phyloP scores from a whole-genome alignment of 306 rosid genomes.

The Acacia crassicarpa region DNA sequence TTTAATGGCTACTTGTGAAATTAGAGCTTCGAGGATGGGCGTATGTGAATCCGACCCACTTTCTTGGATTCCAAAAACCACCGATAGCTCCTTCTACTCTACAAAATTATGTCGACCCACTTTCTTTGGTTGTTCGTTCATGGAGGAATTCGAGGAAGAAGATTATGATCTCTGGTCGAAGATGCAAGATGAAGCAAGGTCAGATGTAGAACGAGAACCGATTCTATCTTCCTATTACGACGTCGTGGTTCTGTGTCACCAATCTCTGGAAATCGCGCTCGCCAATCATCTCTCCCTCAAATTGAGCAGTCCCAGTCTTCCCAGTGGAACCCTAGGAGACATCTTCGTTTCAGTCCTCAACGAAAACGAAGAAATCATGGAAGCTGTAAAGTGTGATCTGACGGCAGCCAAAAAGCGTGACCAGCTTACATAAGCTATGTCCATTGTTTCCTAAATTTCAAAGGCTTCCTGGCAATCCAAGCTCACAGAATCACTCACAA shows the following conservation, averaged over 20 bases:
- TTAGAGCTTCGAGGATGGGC: constrained; percentile 27
- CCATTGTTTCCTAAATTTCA: constrained; percentile 77
- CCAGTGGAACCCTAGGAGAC: constrained; percentile 46
- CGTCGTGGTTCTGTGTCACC: constrained; percentile 51
- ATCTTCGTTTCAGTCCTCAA: constrained; percentile 47
- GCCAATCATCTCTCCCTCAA: constrained; percentile 59
- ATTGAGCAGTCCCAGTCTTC: constrained; percentile 53
- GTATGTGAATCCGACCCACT: constrained; percentile 27
- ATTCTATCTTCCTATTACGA: constrained; percentile 54
- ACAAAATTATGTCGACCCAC: constrained; percentile 37
- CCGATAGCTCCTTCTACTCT: constrained; percentile 16
- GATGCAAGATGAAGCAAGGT: constrained; percentile 65
- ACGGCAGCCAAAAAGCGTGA: constrained; percentile 72
- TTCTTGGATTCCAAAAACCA: constrained; percentile 33
- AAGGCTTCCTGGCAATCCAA: constrained; percentile 79
- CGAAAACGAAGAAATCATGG: constrained; percentile 39
- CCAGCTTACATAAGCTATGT: constrained; percentile 73
- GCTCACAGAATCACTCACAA: constrained; percentile 74
- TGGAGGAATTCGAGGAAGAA: constrained; percentile 3
- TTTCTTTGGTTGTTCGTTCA: constrained; percentile 3
- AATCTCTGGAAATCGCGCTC: constrained; percentile 54
- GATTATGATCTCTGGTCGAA: constrained; percentile 55
- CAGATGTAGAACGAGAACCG: constrained; percentile 61
- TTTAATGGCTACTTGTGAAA: constrained; percentile 42
- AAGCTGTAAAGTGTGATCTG: constrained; percentile 50